phyloP scores from a whole-genome alignment of 2,329 filamentous ascomycete species.

The Akanthomyces muscarius region DNA sequence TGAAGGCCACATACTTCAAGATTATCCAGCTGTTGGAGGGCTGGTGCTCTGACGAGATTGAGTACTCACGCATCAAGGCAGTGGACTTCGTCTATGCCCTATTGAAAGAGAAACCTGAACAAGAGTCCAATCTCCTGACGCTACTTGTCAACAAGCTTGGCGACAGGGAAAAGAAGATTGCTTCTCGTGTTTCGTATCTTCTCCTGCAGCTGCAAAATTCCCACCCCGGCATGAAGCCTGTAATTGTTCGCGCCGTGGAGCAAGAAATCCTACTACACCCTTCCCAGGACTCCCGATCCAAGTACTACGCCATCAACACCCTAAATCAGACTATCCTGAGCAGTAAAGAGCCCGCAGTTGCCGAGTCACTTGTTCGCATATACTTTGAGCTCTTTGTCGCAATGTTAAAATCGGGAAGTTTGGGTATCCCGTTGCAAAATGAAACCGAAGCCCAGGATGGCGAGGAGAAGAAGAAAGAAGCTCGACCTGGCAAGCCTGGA shows the following conservation, averaged over 20 bases:
- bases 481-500: constrained; percentile 14
- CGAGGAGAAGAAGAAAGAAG: constrained; percentile 20
- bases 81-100: constrained; percentile 90
- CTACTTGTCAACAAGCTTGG: constrained; percentile 95
- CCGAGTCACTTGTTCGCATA: constrained; percentile 76
- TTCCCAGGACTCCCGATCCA: constrained; percentile 81
- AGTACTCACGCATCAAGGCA: constrained; percentile 82
- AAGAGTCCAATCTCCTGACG: constrained; percentile 88
- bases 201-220: constrained; percentile 85
- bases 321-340: constrained; percentile 95
- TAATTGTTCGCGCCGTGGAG: constrained; percentile 81
- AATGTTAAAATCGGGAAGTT: constrained; percentile 61
- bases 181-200: constrained; percentile 87
- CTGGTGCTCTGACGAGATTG: constrained; percentile 94
- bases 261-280: constrained; percentile 83
- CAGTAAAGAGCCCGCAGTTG: constrained; percentile 74
- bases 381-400: constrained; percentile 89
- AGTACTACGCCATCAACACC: constrained; percentile 94
- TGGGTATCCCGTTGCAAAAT: constrained; percentile 40
- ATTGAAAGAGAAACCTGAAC: constrained; percentile 92
- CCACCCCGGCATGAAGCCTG: constrained; percentile 89
- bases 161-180: constrained; percentile 91
- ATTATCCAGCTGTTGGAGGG: constrained; percentile 85
- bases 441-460: constrained; percentile 39
- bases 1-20: constrained; percentile 92